Percentiles rank a stretch among this genome's conserved stretches.
phyloP scores from a whole-genome alignment of 2,329 filamentous ascomycete species.

The Ophiocordyceps sinensis region DNA sequence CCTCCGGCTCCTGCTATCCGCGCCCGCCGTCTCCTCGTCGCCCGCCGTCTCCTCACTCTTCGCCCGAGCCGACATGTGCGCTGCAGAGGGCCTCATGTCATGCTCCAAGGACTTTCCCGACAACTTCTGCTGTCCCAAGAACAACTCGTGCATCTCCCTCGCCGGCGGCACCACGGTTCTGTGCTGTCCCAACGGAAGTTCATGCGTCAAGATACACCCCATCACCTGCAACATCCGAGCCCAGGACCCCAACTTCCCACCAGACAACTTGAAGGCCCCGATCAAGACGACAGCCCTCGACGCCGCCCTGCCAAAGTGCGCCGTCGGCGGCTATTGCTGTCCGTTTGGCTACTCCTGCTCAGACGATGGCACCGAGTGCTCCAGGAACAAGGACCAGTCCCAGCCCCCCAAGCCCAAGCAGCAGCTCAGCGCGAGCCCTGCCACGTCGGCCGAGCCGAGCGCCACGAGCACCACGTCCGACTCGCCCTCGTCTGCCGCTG shows the following conservation, averaged over 20 bases:
- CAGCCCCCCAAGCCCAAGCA: conserved; percentile 13
- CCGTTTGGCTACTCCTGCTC: conserved; percentile 58
- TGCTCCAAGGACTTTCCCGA: conserved; percentile 43
- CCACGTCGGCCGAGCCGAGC: conserved; percentile 8
- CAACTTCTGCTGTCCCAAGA: conserved; percentile 51
- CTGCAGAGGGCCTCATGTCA: conserved; percentile 28
- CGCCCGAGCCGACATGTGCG: not conserved
- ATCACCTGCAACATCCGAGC: conserved; percentile 49
- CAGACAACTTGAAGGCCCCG: conserved; percentile 35
- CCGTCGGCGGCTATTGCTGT: conserved; percentile 39
- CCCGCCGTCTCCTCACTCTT: not conserved
- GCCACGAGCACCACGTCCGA: conserved; percentile 7
- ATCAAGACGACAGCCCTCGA: conserved; percentile 53
- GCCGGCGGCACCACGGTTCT: conserved; percentile 52
- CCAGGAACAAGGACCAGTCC: conserved; percentile 35
- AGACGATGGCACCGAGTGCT: conserved; percentile 29
- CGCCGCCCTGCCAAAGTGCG: conserved; percentile 42
- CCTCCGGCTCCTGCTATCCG: conserved; percentile 3
- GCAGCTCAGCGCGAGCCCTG: not conserved
- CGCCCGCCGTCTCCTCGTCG: not conserved
- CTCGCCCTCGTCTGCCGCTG: conserved; percentile 3
- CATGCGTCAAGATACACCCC: conserved; percentile 46
- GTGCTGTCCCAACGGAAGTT: conserved; percentile 48
- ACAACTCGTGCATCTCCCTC: conserved; percentile 42
- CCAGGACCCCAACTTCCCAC: conserved; percentile 39